Evolutionary conservation across 768 basidiomycete genomes (phyloP).

Genomic region (Russula vinacea): DNA sequence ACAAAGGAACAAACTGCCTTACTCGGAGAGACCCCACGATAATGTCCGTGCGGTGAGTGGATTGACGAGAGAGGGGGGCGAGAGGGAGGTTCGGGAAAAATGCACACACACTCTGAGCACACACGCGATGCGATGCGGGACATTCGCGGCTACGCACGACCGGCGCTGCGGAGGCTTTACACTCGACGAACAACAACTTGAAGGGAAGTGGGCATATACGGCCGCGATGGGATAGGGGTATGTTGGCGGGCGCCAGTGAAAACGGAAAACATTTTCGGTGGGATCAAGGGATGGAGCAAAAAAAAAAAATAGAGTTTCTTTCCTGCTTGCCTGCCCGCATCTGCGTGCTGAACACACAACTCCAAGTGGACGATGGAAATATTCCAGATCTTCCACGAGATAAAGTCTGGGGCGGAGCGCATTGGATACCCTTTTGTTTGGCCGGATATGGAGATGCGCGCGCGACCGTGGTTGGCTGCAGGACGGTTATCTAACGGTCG

Average conservation of each 20-base stretch:
- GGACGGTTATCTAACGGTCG: constrained; percentile 10
- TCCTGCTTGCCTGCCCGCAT: background rate
- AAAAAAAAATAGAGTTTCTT: constrained; percentile 10
- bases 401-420: constrained; percentile 21
- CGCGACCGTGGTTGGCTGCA: too few species aligned
- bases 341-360: constrained; percentile 2
- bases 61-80: background rate
- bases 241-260: constrained; percentile 11
- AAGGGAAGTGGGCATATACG: background rate
- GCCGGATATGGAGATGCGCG: constrained; percentile 14
- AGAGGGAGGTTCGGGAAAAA: background rate
- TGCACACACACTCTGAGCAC: too few species aligned
- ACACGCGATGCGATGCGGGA: constrained; percentile 4
- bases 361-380: constrained; percentile 3
- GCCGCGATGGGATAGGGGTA: constrained; percentile 16
- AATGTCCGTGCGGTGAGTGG: constrained; percentile 8
- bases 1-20: background rate
- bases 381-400: constrained; percentile 29
- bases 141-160: background rate
- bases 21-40: constrained; percentile 13
- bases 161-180: background rate
- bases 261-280: too few species aligned
- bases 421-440: constrained; percentile 3
- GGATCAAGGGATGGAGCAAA: background rate
- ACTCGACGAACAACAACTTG: background rate